Evolutionary conservation across 2,329 filamentous ascomycete genomes (phyloP).

Genomic region (Xylaria sp.): DNA sequence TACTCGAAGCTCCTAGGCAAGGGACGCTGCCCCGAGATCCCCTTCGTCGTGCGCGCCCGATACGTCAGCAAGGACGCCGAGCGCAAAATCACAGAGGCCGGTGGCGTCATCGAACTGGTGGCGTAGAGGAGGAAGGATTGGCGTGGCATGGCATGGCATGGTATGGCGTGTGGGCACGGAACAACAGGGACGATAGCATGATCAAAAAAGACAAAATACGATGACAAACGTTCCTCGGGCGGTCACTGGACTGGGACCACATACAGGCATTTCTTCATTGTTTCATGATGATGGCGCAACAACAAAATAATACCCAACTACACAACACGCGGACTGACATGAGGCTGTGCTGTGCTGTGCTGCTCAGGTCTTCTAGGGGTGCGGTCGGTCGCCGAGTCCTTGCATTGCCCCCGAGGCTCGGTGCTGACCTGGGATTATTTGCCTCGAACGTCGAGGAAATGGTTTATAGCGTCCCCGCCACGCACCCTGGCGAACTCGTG

Average conservation of each 20-base stretch:
- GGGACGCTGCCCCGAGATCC: conserved; percentile 91
- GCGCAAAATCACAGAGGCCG: conserved; percentile 98
- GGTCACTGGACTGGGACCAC: conserved; percentile 17
- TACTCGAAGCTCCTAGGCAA: conserved; percentile 99
- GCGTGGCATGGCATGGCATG: not conserved
- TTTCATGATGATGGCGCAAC: conserved; percentile 23
- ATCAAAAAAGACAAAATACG: conserved; percentile 25
- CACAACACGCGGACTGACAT: conserved; percentile 15
- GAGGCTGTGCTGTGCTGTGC: conserved; percentile 7
- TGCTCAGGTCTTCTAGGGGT: not conserved
- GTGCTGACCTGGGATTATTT: too few species aligned
- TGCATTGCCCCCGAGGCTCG: not conserved
- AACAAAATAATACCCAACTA: conserved; percentile 25
- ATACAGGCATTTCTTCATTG: conserved; percentile 6
- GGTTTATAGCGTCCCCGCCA: too few species aligned
- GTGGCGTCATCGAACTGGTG: conserved; percentile 63
- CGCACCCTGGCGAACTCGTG: too few species aligned
- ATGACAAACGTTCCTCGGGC: conserved; percentile 20
- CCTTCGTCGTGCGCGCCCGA: conserved; percentile 90
- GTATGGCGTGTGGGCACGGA: conserved; percentile 13
- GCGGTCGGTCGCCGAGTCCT: not conserved
- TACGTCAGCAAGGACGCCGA: conserved; percentile 97
- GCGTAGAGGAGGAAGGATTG: conserved; percentile 22
- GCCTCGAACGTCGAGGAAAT: too few species aligned
- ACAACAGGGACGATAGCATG: conserved; percentile 28